phyloP scores from a whole-genome alignment of 495 filamentous ascomycete genomes.

The Neurospora pannonica region DNA sequence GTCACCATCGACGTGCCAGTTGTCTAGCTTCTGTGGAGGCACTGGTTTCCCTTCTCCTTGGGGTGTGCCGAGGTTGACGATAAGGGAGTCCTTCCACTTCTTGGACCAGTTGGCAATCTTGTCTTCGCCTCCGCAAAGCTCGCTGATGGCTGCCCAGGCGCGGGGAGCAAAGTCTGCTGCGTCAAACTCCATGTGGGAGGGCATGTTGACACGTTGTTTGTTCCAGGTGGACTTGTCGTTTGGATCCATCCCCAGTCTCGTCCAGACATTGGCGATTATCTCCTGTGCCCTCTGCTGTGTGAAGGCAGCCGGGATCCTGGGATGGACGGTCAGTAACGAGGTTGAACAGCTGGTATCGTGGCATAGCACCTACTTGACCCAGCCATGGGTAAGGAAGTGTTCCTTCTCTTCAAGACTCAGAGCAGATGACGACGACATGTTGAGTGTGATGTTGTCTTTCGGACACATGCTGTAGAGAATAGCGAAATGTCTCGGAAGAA shows the following conservation, averaged over 20 bases:
- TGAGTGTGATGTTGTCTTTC: background rate
- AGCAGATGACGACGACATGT: conserved; percentile 23
- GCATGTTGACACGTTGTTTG: conserved; percentile 56
- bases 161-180: conserved; percentile 53
- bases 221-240: conserved; percentile 61
- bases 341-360: background rate
- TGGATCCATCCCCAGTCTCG: conserved; percentile 55
- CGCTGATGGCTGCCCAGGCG: conserved; percentile 60
- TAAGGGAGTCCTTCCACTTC: conserved; percentile 58
- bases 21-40: conserved; percentile 39
- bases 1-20: conserved; percentile 71
- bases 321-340: background rate
- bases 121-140: conserved; percentile 59
- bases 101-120: conserved; percentile 41
- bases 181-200: conserved; percentile 42
- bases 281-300: conserved; percentile 48
- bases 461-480: background rate
- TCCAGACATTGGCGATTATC: conserved; percentile 54
- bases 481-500: background rate
- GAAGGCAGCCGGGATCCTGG: conserved; percentile 37
- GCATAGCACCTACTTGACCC: conserved; percentile 35
- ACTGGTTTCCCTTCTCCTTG: conserved; percentile 42
- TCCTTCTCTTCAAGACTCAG: conserved; percentile 53
- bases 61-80: conserved; percentile 61
- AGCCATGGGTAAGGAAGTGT: conserved; percentile 59